Conservation (phyloP, 257 asterid species). For the Paraleonurus japonicus region DNA sequence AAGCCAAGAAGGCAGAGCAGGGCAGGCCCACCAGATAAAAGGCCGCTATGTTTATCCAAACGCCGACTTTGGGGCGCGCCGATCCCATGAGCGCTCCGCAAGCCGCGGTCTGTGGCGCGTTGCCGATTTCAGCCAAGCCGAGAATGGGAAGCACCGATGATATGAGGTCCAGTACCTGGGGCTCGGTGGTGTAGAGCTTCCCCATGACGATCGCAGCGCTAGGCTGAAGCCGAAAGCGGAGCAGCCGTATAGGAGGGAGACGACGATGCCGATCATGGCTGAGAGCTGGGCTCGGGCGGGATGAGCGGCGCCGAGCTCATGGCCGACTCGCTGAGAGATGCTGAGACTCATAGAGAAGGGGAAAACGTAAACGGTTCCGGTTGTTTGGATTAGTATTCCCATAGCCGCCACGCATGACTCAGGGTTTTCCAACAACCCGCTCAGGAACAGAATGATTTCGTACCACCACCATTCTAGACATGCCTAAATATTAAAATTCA, state of each 20-base stretch:
- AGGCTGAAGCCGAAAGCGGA: slow-evolving; percentile 50
- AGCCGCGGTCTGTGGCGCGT: slow-evolving; percentile 81
- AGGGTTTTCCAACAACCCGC: slow-evolving; percentile 60
- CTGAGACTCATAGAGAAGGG: slow-evolving; percentile 63
- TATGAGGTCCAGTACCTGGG: slow-evolving; percentile 46
- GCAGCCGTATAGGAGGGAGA: slow-evolving; percentile 41
- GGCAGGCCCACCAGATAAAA: slow-evolving; percentile 81
- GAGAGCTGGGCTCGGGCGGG: slow-evolving; percentile 59
- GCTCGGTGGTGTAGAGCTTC: slow-evolving; percentile 51
- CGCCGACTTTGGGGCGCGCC: slow-evolving; percentile 69
- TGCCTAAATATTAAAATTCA: slow-evolving; percentile 22
- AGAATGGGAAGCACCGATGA: slow-evolving; percentile 57
- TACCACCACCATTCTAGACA: slow-evolving; percentile 94
- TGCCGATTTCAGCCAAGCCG: slow-evolving; percentile 75
- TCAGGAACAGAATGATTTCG: slow-evolving; percentile 60
- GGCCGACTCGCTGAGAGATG: slow-evolving; percentile 74
- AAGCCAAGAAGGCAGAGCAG: slow-evolving; percentile 54
- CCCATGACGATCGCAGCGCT: slow-evolving; percentile 49
- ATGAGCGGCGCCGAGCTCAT: slow-evolving; percentile 64
- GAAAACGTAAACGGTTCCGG: slow-evolving; percentile 59
- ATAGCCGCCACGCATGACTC: slow-evolving; percentile 74
- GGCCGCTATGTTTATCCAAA: slow-evolving; percentile 67
- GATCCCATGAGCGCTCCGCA: slow-evolving; percentile 79
- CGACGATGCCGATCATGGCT: slow-evolving; percentile 40
- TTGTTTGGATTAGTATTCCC: slow-evolving; percentile 77